Evolutionary conservation across 345 rosid genomes (phyloP).

Genomic region (Erodium maritimum): DNA sequence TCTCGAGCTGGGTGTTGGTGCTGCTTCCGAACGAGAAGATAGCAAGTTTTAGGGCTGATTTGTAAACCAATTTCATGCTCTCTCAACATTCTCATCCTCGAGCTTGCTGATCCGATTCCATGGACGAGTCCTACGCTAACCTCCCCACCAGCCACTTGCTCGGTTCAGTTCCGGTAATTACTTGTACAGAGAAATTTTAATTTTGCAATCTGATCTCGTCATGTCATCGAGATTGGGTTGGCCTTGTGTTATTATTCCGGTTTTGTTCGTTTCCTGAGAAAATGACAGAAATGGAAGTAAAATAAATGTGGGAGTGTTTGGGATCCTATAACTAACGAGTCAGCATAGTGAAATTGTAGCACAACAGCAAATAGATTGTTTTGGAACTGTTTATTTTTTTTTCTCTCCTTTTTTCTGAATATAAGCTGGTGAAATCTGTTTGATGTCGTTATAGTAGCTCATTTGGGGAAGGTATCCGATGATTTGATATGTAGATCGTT

Average conservation of each 20-base stretch:
- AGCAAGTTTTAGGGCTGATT: background rate
- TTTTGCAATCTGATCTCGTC: too few species aligned
- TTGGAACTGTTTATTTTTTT: background rate
- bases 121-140: slow-evolving; percentile 53
- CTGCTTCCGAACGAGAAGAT: too few species aligned
- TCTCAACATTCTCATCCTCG: slow-evolving; percentile 6
- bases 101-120: slow-evolving; percentile 10
- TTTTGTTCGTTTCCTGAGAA: background rate
- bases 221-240: background rate
- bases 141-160: slow-evolving; percentile 68
- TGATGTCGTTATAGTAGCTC: too few species aligned
- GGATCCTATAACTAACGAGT: background rate
- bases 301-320: background rate
- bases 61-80: too few species aligned
- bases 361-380: background rate
- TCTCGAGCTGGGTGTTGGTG: too few species aligned
- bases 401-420: too few species aligned
- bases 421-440: too few species aligned
- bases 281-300: background rate
- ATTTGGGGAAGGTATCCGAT: too few species aligned
- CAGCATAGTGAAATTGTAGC: background rate
- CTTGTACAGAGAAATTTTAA: too few species aligned
- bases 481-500: too few species aligned
- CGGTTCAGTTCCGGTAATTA: slow-evolving; percentile 72
- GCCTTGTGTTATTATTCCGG: background rate